Percentiles rank a stretch among this genome's conserved stretches.
Conservation (phyloP, 2,329 filamentous ascomycete species). For the Cordyceps tenuipes region DNA sequence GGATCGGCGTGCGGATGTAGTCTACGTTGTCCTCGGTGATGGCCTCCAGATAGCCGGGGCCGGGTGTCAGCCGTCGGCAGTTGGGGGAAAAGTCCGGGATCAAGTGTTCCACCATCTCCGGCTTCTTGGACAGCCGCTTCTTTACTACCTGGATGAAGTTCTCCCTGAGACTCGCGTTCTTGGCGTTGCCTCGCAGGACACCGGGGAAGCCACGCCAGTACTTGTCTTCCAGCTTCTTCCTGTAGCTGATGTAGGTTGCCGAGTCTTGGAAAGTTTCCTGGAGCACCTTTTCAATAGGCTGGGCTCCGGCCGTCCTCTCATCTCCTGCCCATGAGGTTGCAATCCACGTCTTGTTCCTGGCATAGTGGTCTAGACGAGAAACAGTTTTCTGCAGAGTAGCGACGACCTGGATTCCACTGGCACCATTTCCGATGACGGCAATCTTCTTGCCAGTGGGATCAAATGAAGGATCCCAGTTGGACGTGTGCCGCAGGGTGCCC, state of each 20-base stretch:
- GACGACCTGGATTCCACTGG: slow-evolving; percentile 46
- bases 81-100: slow-evolving; percentile 56
- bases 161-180: slow-evolving; percentile 38
- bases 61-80: slow-evolving; percentile 57
- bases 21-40: slow-evolving; percentile 53
- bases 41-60: slow-evolving; percentile 60
- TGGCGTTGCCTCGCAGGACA: slow-evolving; percentile 45
- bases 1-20: slow-evolving; percentile 49
- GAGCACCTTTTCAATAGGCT: slow-evolving; percentile 46
- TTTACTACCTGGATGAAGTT: slow-evolving; percentile 43
- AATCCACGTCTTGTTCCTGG: slow-evolving; percentile 59
- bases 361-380: slow-evolving; percentile 53
- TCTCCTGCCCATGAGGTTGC: slow-evolving; percentile 52
- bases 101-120: slow-evolving; percentile 46
- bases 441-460: slow-evolving; percentile 41
- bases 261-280: slow-evolving; percentile 53
- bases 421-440: slow-evolving; percentile 42
- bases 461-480: slow-evolving; percentile 48
- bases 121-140: slow-evolving; percentile 42
- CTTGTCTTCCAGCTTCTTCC: slow-evolving; percentile 48
- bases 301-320: slow-evolving; percentile 46
- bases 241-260: slow-evolving; percentile 49
- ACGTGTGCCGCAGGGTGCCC: slow-evolving; percentile 50
- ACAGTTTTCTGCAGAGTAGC: slow-evolving; percentile 43
- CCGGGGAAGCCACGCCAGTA: slow-evolving; percentile 53